Evolutionary conservation across 2,329 filamentous ascomycete genomes (phyloP).

Genomic region (Ascochyta lentis): DNA sequence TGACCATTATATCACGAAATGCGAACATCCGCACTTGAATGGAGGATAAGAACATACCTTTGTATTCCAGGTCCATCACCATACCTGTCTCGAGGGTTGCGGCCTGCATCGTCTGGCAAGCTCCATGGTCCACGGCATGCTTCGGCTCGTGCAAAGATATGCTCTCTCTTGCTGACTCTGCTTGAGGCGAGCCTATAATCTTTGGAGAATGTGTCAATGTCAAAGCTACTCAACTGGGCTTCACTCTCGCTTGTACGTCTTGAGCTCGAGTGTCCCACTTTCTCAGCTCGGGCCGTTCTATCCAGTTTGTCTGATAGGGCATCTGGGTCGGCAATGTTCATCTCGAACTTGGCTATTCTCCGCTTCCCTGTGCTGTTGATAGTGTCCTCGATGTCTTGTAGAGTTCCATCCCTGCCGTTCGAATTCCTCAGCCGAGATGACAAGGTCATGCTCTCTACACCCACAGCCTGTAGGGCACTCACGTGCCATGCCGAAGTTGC

Average conservation of each 20-base stretch:
- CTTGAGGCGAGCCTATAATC: slow-evolving; percentile 33
- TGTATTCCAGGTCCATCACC: slow-evolving; percentile 44
- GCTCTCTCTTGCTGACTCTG: slow-evolving; percentile 34
- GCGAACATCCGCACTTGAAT: background rate
- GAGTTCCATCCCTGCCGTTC: slow-evolving; percentile 54
- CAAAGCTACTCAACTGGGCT: slow-evolving; percentile 34
- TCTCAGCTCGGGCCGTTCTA: slow-evolving; percentile 30
- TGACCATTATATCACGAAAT: background rate
- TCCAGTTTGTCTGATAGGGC: slow-evolving; percentile 35
- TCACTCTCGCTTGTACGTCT: slow-evolving; percentile 26
- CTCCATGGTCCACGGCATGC: slow-evolving; percentile 50
- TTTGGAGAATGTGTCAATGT: slow-evolving; percentile 44
- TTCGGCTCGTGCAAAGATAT: slow-evolving; percentile 52
- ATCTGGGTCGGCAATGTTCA: slow-evolving; percentile 62
- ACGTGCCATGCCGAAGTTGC: slow-evolving; percentile 76
- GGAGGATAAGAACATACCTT: slow-evolving; percentile 36
- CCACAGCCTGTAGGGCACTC: slow-evolving; percentile 76
- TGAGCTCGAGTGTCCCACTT: slow-evolving; percentile 34
- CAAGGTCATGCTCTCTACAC: slow-evolving; percentile 79
- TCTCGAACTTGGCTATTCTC: slow-evolving; percentile 75
- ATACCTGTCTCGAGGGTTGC: slow-evolving; percentile 45
- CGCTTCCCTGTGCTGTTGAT: slow-evolving; percentile 81
- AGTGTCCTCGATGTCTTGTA: slow-evolving; percentile 69
- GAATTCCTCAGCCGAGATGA: slow-evolving; percentile 70
- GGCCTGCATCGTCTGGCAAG: slow-evolving; percentile 33